phyloP scores from a whole-genome alignment of 1,284 basidiomycete species.

The Meira miltonrushii region DNA sequence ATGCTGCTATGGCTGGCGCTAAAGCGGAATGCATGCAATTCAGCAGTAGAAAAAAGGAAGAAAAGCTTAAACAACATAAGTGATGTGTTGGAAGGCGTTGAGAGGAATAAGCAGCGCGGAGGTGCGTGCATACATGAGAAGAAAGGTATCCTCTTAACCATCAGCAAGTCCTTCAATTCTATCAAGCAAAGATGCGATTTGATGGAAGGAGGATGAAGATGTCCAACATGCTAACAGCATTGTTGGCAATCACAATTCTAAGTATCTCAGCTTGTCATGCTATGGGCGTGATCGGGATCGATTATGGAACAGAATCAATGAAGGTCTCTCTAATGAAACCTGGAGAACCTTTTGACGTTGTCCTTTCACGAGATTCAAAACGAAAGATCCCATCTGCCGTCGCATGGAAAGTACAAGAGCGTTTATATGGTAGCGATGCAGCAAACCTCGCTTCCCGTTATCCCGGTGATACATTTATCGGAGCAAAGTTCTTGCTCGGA shows the following conservation, averaged over 20 bases:
- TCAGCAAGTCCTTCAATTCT: too few species aligned
- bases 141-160: too few species aligned
- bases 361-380: conserved; percentile 93
- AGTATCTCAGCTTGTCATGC: conserved; percentile 12
- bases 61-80: too few species aligned
- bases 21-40: too few species aligned
- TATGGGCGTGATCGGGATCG: conserved; percentile 50
- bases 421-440: conserved; percentile 82
- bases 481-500: conserved; percentile 80
- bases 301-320: conserved; percentile 52
- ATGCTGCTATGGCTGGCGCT: too few species aligned
- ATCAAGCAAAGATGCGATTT: too few species aligned
- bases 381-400: conserved; percentile 83
- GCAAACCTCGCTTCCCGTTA: conserved; percentile 81
- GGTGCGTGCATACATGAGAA: too few species aligned
- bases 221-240: background rate
- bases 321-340: conserved; percentile 96
- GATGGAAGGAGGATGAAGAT: too few species aligned
- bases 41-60: too few species aligned
- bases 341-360: conserved; percentile 88
- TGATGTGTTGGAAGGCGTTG: too few species aligned
- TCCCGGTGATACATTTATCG: conserved; percentile 79
- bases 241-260: background rate
- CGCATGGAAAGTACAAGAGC: conserved; percentile 58
- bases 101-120: too few species aligned